phyloP scores from a whole-genome alignment of 2,329 filamentous ascomycete genomes.

The Colletotrichum liriopes region DNA sequence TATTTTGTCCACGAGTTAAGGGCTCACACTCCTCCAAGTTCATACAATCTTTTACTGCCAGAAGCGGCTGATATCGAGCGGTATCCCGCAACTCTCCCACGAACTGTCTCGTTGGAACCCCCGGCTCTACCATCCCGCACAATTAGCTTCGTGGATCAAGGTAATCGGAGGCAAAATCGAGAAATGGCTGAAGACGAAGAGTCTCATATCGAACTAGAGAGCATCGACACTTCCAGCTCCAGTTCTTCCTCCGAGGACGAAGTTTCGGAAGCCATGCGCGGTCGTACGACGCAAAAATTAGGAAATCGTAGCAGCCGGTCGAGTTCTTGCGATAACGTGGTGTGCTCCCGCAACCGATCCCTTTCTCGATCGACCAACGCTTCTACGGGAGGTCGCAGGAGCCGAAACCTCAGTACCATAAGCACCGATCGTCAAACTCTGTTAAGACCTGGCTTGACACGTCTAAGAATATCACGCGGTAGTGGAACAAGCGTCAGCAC shows the following conservation, averaged over 20 bases:
- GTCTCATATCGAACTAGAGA: conserved; percentile 37
- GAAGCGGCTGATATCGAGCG: conserved; percentile 19
- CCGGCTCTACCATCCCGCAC: conserved; percentile 43
- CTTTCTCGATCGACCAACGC: conserved; percentile 47
- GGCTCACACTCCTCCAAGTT: conserved; percentile 69
- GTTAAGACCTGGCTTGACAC: conserved; percentile 44
- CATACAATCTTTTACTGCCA: conserved; percentile 64
- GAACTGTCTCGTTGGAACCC: background rate
- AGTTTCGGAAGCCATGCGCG: background rate
- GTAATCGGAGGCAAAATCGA: background rate
- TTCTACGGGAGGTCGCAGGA: conserved; percentile 45
- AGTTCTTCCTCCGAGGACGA: conserved; percentile 25
- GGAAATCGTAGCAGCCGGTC: conserved; percentile 1
- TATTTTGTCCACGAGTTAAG: conserved; percentile 84
- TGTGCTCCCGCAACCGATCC: conserved; percentile 46
- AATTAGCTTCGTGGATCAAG: conserved; percentile 51
- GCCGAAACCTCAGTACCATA: conserved; percentile 45
- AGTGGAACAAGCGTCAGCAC: conserved; percentile 15
- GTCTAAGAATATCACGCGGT: conserved; percentile 42
- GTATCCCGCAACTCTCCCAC: background rate
- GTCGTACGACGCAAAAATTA: background rate
- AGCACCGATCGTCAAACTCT: conserved; percentile 35
- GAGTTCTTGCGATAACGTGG: conserved; percentile 44
- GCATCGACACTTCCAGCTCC: background rate
- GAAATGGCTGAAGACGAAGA: background rate